Percentiles rank a stretch among this genome's conserved stretches.
Evolutionary conservation across 148 eudicot genomes (phyloP).

Genomic region (Silene uniflora): DNA sequence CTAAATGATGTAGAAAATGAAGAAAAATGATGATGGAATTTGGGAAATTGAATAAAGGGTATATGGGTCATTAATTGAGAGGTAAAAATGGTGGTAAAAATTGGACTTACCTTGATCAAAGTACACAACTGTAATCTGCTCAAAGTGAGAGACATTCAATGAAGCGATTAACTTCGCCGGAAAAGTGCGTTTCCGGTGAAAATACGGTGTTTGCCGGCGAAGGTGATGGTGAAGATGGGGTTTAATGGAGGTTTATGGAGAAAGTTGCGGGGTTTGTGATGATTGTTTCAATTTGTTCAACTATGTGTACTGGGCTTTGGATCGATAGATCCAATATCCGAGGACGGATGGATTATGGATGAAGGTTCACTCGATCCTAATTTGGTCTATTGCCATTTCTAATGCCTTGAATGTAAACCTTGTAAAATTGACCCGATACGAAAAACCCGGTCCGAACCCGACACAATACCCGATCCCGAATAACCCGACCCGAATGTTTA

Average conservation of each 20-base stretch:
- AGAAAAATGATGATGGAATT: constrained; percentile 14
- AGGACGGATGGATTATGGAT: no score
- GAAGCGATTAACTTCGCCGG: constrained; percentile 15
- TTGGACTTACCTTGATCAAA: constrained; percentile 38
- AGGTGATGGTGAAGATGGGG: no score
- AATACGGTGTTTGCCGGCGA: constrained; percentile 2
- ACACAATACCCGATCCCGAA: no score
- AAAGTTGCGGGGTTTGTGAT: background rate
- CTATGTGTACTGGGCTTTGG: no score
- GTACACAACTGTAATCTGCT: constrained; percentile 27
- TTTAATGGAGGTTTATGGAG: constrained; percentile 8
- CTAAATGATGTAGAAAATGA: constrained; percentile 18
- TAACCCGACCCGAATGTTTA: no score
- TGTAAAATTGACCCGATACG: no score
- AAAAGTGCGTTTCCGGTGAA: constrained; percentile 10
- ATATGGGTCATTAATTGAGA: constrained; percentile 23
- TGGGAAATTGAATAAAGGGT: constrained; percentile 19
- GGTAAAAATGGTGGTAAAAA: constrained; percentile 22
- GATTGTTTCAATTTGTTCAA: no score
- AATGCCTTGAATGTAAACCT: no score
- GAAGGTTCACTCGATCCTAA: no score
- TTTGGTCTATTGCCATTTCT: no score
- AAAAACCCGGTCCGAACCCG: no score
- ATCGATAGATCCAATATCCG: no score
- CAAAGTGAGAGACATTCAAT: constrained; percentile 45